Base-by-base conservation (phyloP, 495 filamentous ascomycete species). In the Penicillium alfredii region DNA sequence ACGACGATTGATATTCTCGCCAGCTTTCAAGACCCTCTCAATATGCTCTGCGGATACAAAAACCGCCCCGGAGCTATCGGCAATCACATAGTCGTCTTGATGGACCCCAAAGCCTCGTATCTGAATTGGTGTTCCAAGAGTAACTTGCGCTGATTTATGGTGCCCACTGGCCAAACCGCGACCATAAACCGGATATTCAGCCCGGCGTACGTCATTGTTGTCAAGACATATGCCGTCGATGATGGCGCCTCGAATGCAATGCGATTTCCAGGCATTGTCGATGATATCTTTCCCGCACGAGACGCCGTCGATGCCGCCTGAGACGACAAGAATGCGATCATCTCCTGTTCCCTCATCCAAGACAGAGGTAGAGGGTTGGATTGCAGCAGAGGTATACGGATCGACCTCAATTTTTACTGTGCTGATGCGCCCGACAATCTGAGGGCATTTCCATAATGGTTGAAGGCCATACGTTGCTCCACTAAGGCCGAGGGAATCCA, bases 221-320 rank as follows among this genome's bases (percentile, higher is more conserved):
- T 52, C 44, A 3, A 43, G 49, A 29, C 49, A 41, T 40, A 52
- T 45, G 20, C 49, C 49, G 18, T 52, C 44, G 35, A 52, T 52
- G 40, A 52, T 35, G 9, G 49, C 45, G 22, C 49, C 49, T 1
- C 49, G 49, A 15, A 52, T 52, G 0, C 17, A 3, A 18, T 47
- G 47, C 32, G 23, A 10, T 18, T 42, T 38, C 3, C 40, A 44
- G 21, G 49, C 49, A 28, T 52, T 52, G 31, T 39, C 49, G 16
- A 52, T 19, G 25, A 52, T 52, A 27, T 52, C 44, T 11, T 37
- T 44, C 49, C 49, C 47, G 36, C 49, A 52, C 5, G 49, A 47
- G n/a, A 52, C 14, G 3, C 44, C 44, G 0, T 47, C 40, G 1
- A 25, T 34, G 10, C 49, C 49, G 8, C 49, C 49, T 4, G 49